phyloP scores from a whole-genome alignment of 2,329 filamentous ascomycete genomes.

The Tolypocladium ovalisporum region DNA sequence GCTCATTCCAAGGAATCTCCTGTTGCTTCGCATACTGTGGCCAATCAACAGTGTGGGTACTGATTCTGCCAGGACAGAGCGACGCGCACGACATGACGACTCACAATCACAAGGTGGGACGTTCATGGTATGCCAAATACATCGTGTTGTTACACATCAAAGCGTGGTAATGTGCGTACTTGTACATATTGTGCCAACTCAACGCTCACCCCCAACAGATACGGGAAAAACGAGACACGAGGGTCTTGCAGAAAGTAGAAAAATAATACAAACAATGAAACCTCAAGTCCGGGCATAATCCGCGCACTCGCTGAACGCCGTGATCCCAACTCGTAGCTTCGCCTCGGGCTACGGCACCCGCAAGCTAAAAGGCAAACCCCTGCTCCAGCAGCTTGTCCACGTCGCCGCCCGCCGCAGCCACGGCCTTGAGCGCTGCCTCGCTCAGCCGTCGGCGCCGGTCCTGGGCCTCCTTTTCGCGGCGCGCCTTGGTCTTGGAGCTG shows the following conservation, averaged over 20 bases:
- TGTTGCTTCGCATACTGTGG: no score
- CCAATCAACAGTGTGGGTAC: no score
- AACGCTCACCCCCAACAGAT: not conserved
- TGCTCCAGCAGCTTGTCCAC: slow-evolving; percentile 40
- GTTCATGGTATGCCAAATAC: not conserved
- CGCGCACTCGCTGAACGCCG: not conserved
- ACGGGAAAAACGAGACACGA: not conserved
- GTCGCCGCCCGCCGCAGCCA: slow-evolving; percentile 62
- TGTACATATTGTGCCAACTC: not conserved
- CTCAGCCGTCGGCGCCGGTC: slow-evolving; percentile 62
- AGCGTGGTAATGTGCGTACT: not conserved
- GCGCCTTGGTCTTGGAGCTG: slow-evolving; percentile 87
- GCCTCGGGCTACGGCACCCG: not conserved
- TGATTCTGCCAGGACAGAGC: no score
- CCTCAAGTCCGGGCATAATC: not conserved
- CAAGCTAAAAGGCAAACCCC: slow-evolving; percentile 31
- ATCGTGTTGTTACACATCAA: not conserved
- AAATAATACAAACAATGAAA: not conserved
- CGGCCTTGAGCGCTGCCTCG: slow-evolving; percentile 57
- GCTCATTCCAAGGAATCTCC: no score
- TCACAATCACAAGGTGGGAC: not conserved
- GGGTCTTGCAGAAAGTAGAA: not conserved
- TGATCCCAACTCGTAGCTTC: no score
- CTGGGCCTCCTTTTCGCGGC: slow-evolving; percentile 75
- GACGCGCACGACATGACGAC: no score